Percentiles rank a stretch among this genome's conserved stretches.
Conservation (phyloP, 768 basidiomycete species). For the Mycena metata region DNA sequence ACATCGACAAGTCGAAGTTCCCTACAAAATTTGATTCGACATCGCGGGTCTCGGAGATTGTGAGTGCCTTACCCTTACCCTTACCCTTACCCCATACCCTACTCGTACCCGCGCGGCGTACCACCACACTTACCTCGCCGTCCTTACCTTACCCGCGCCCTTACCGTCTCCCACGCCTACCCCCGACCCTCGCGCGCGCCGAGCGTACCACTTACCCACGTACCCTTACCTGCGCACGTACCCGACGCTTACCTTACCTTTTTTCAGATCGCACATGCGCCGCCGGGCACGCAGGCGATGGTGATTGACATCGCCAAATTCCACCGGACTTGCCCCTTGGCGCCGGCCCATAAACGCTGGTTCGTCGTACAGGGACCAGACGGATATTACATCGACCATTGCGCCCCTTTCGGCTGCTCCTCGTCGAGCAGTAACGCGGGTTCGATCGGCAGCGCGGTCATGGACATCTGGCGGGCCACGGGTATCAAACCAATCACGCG, state of each 20-base stretch:
- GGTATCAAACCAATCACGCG: not conserved
- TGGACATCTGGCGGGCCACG: not conserved
- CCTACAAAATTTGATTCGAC: not conserved
- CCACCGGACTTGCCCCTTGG: constrained; percentile 35
- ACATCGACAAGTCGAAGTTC: not conserved
- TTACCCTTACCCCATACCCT: too few species aligned
- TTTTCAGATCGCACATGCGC: constrained; percentile 13
- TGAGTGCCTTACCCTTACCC: too few species aligned
- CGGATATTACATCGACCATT: constrained; percentile 40
- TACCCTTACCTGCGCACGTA: too few species aligned
- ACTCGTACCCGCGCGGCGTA: too few species aligned
- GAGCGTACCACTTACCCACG: too few species aligned
- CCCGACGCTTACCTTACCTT: not conserved
- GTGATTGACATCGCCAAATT: constrained; percentile 26
- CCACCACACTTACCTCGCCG: too few species aligned
- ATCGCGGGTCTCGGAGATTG: not conserved
- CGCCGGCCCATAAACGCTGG: constrained; percentile 33
- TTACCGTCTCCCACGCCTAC: not conserved
- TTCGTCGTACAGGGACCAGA: constrained; percentile 31
- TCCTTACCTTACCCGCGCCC: not conserved
- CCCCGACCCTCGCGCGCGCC: not conserved
- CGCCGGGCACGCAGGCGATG: constrained; percentile 12
- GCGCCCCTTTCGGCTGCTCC: constrained; percentile 6
- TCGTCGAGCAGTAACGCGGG: constrained; percentile 16
- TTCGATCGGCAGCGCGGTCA: not conserved